These are phyloP conservation scores for Gaeumannomyces sp. DNA, from an alignment of 2,329 filamentous ascomycete species.

Conservation along the genomic window DNA sequence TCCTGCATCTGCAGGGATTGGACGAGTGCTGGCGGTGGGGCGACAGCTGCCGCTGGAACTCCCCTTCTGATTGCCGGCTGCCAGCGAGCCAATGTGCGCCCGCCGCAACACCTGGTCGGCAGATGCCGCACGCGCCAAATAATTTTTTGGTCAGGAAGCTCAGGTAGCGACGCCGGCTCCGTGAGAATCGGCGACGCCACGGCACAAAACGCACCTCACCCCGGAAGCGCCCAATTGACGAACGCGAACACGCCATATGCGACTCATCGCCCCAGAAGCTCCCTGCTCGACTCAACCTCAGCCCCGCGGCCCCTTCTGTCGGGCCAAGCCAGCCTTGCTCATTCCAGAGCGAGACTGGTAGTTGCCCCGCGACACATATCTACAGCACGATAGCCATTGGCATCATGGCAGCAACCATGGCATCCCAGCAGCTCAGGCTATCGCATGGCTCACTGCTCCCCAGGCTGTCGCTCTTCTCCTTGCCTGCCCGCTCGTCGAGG, in stretches of 20 bases:
- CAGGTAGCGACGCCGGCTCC: background rate
- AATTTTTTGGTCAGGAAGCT: background rate
- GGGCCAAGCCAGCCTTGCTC: background rate
- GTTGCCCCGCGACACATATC: background rate
- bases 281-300: background rate
- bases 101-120: no score
- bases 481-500: conserved; percentile 8
- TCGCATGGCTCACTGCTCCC: conserved; percentile 16
- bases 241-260: background rate
- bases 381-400: background rate
- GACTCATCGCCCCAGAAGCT: background rate
- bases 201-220: background rate
- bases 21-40: background rate
- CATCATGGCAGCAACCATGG: conserved; percentile 17
- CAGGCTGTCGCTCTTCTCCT: conserved; percentile 16
- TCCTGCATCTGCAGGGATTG: background rate
- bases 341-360: background rate
- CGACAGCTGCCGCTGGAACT: background rate
- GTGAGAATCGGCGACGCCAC: background rate
- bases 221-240: background rate
- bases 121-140: background rate
- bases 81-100: background rate
- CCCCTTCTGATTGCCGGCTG: background rate
- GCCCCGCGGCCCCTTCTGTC: background rate
- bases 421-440: conserved; percentile 18